A percentile compares a stretch with the other conserved stretches of the same genome.
phyloP scores from a whole-genome alignment of 306 rosid species.

The Lathyrus aphaca region DNA sequence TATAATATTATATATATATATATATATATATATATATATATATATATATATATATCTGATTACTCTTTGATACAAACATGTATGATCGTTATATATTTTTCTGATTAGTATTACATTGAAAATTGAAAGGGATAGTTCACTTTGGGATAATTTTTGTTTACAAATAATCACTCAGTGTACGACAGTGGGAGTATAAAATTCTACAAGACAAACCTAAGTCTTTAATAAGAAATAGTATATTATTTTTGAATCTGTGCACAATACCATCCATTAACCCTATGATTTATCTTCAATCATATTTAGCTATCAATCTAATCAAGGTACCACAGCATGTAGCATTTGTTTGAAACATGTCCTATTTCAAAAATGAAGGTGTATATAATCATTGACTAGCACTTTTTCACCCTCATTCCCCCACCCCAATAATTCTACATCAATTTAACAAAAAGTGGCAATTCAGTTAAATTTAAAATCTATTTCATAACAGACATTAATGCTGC shows the following conservation, averaged over 20 bases:
- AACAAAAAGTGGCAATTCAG: background rate
- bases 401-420: background rate
- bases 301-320: constrained; percentile 7
- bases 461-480: background rate
- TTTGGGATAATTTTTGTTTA: too few species aligned
- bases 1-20: too few species aligned
- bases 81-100: too few species aligned
- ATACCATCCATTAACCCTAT: constrained; percentile 4
- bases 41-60: too few species aligned
- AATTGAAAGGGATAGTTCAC: too few species aligned
- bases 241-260: constrained; percentile 1
- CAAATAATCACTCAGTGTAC: too few species aligned
- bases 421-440: background rate
- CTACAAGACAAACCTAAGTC: constrained; percentile 13
- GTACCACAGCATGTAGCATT: constrained; percentile 1
- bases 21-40: too few species aligned
- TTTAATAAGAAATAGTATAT: constrained; percentile 1
- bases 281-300: background rate
- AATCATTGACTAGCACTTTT: background rate
- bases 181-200: background rate
- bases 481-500: background rate
- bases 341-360: constrained; percentile 26
- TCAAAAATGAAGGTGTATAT: background rate
- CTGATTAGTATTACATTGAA: too few species aligned
- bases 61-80: too few species aligned